These are phyloP conservation scores for Graphiopsis chlorocephala DNA, from an alignment of 2,329 filamentous ascomycete genomes.

Conservation along the genomic window DNA sequence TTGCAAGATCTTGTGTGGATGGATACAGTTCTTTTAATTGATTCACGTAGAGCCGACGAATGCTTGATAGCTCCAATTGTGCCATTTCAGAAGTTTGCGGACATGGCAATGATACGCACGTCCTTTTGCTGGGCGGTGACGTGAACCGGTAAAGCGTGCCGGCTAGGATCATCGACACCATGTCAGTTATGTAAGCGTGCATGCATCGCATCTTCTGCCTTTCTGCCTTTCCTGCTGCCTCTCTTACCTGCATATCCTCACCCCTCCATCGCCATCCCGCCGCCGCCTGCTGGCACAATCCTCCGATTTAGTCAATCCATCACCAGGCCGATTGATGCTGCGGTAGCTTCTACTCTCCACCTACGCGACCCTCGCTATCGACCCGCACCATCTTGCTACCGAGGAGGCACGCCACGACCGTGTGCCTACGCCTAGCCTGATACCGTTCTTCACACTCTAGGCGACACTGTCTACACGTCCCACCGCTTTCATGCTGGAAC, in stretches of 20 bases:
- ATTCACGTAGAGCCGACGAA: no score
- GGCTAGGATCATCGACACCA: not conserved
- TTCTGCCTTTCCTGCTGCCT: not conserved
- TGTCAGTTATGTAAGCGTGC: not conserved
- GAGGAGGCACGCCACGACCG: slow-evolving; percentile 8
- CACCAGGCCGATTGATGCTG: not conserved
- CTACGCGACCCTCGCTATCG: slow-evolving; percentile 9
- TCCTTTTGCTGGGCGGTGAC: slow-evolving; percentile 1
- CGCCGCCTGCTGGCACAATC: not conserved
- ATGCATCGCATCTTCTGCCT: not conserved
- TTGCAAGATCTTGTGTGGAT: no score
- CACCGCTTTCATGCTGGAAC: slow-evolving; percentile 18
- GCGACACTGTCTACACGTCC: not conserved
- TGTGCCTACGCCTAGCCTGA: not conserved
- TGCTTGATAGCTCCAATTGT: not conserved
- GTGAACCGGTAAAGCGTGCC: slow-evolving; percentile 4
- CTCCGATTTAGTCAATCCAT: not conserved
- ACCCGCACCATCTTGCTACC: not conserved
- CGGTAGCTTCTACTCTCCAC: not conserved
- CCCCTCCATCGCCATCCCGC: not conserved
- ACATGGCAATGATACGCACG: not conserved
- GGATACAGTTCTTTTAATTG: no score
- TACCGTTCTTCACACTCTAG: not conserved
- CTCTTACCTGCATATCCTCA: slow-evolving; percentile 5
- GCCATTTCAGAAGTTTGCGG: not conserved